These are phyloP conservation scores for Exobasidium rhododendri DNA, from an alignment of 1,284 basidiomycete genomes.

Conservation along the genomic window DNA sequence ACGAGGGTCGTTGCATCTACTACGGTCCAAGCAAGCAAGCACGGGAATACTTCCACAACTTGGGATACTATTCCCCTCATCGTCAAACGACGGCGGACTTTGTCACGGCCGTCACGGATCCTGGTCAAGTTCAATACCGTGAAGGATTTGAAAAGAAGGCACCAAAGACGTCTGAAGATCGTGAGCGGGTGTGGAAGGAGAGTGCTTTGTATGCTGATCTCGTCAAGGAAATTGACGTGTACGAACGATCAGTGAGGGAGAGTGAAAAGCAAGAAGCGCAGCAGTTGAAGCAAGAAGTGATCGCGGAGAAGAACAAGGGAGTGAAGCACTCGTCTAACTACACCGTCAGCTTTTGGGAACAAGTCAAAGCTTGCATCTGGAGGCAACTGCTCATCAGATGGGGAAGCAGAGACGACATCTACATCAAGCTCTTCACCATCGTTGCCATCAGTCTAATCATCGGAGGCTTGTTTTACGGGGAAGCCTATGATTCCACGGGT, in stretches of 20 bases:
- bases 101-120: conserved; percentile 64
- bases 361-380: conserved; percentile 34
- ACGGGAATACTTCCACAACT: conserved; percentile 35
- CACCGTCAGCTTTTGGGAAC: conserved; percentile 37
- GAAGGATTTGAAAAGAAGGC: conserved; percentile 59
- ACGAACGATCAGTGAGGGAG: conserved; percentile 32
- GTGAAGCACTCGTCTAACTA: conserved; percentile 33
- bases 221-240: conserved; percentile 31
- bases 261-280: conserved; percentile 29
- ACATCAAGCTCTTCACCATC: conserved; percentile 40
- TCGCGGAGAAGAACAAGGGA: conserved; percentile 39
- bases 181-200: conserved; percentile 36
- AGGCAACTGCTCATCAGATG: conserved; percentile 41
- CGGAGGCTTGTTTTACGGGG: conserved; percentile 39
- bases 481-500: conserved; percentile 27
- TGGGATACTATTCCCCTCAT: conserved; percentile 38
- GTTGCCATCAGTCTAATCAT: conserved; percentile 42
- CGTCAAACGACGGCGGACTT: conserved; percentile 57
- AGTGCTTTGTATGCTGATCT: conserved; percentile 32
- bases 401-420: conserved; percentile 32
- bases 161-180: conserved; percentile 39
- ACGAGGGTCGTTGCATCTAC: conserved; percentile 56
- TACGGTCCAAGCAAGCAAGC: conserved; percentile 40
- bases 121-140: conserved; percentile 62
- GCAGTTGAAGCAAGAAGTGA: conserved; percentile 23